A percentile compares a stretch with the other conserved stretches of the same genome.
Evolutionary conservation across 2,329 filamentous ascomycete species (phyloP).

Genomic region (Pseudonectria foliicola): DNA sequence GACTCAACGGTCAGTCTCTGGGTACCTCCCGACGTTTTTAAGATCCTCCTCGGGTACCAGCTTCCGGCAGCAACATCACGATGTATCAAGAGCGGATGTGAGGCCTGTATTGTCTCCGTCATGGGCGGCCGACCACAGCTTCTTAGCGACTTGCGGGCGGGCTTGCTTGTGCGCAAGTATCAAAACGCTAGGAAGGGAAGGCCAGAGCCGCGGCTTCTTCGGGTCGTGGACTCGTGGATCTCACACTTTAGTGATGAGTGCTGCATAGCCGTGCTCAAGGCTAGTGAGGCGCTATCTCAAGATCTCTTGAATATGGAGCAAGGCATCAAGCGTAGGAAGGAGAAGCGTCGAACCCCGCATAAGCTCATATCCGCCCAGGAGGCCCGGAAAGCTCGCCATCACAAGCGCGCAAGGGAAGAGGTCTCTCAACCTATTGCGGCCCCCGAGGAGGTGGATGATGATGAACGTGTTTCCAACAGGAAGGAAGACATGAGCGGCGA

Average conservation of each 20-base stretch:
- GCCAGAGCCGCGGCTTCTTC: constrained; percentile 28
- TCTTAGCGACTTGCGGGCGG: constrained; percentile 39
- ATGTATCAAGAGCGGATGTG: constrained; percentile 32
- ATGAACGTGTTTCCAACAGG: too few species aligned
- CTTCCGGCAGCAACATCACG: constrained; percentile 13
- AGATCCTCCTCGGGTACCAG: constrained; percentile 27
- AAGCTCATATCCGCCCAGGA: not conserved
- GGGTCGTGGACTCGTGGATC: constrained; percentile 39
- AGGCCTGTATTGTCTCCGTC: constrained; percentile 45
- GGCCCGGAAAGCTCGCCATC: not conserved
- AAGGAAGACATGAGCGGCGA: too few species aligned
- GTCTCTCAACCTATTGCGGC: too few species aligned
- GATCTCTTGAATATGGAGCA: constrained; percentile 5
- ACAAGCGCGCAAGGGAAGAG: not conserved
- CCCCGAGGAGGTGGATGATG: too few species aligned
- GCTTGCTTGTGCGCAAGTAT: constrained; percentile 32
- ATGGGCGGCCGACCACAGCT: constrained; percentile 37
- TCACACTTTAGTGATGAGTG: constrained; percentile 19
- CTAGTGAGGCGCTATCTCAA: constrained; percentile 9
- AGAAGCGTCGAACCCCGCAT: not conserved
- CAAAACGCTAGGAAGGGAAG: constrained; percentile 9
- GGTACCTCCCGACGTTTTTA: constrained; percentile 30
- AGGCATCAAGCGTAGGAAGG: constrained; percentile 1
- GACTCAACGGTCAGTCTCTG: constrained; percentile 28
- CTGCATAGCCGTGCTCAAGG: constrained; percentile 2